Conservation (phyloP, 257 asterid genomes). For the Przewalskia tangutica region DNA sequence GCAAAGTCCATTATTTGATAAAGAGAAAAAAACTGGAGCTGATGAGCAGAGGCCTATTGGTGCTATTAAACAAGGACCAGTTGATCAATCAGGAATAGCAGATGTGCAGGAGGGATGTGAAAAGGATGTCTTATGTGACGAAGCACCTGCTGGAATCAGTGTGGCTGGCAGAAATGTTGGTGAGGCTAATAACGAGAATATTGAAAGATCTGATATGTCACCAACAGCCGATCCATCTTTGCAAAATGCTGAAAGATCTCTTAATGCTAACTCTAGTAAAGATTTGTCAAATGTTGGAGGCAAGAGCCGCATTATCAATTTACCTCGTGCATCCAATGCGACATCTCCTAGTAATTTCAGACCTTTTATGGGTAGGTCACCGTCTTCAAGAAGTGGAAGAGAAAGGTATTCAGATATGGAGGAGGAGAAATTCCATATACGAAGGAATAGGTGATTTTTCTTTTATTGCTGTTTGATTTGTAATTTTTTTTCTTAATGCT, state of each 20-base stretch:
- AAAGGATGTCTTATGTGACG: constrained; percentile 24
- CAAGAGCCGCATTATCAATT: constrained; percentile 66
- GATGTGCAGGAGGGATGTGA: constrained; percentile 15
- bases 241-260: constrained; percentile 33
- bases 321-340: constrained; percentile 45
- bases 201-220: constrained; percentile 18
- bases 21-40: constrained; percentile 15
- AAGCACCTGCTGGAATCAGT: constrained; percentile 21
- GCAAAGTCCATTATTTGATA: constrained; percentile 16
- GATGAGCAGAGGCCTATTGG: constrained; percentile 24
- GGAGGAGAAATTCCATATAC: constrained; percentile 32
- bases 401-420: constrained; percentile 46
- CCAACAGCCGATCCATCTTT: constrained; percentile 25
- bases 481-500: background rate
- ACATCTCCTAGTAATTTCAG: constrained; percentile 36
- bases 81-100: constrained; percentile 21
- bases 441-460: constrained; percentile 54
- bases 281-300: constrained; percentile 33
- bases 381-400: constrained; percentile 45
- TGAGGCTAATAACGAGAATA: constrained; percentile 25
- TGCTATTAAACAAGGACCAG: constrained; percentile 13
- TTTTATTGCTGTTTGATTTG: background rate
- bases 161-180: constrained; percentile 18
- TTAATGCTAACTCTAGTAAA: constrained; percentile 27
- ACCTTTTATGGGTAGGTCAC: constrained; percentile 30